phyloP scores from a whole-genome alignment of 306 rosid genomes.

The Vachellia collinsii region DNA sequence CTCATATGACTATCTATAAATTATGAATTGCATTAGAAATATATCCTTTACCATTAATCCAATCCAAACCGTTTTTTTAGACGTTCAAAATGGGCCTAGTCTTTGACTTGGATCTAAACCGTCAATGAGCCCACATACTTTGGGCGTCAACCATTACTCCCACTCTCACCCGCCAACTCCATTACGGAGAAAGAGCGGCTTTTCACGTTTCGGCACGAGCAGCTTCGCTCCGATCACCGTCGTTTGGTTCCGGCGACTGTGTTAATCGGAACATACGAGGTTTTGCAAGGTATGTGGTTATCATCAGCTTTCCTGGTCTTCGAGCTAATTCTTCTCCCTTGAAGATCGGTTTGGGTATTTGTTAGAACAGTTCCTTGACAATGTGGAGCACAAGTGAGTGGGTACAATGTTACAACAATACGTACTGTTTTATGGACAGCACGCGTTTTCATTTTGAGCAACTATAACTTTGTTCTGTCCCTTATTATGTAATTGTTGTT shows the following conservation, averaged over 20 bases:
- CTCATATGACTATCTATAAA: too few relatives aligned
- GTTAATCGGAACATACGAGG: background rate
- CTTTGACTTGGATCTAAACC: background rate
- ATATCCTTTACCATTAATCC: too few relatives aligned
- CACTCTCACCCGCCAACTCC: background rate
- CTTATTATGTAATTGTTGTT: background rate
- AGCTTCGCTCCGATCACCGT: background rate
- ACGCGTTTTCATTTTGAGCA: background rate
- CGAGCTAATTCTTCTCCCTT: background rate
- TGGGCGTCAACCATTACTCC: background rate
- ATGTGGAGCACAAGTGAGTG: background rate
- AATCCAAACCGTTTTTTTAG: too few relatives aligned
- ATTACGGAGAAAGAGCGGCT: too few relatives aligned
- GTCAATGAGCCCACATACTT: background rate
- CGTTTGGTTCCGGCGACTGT: background rate
- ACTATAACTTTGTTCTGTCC: background rate
- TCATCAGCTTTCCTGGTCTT: background rate
- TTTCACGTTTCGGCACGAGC: background rate
- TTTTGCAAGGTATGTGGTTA: constrained; percentile 21
- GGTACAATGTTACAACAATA: background rate
- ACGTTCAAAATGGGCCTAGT: too few relatives aligned
- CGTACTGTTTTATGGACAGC: background rate
- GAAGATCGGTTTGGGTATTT: background rate
- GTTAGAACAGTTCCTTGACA: background rate
- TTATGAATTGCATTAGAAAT: too few relatives aligned